Evolutionary conservation across 2,329 filamentous ascomycete species (phyloP).

Genomic region (Ophiobolus disseminans): DNA sequence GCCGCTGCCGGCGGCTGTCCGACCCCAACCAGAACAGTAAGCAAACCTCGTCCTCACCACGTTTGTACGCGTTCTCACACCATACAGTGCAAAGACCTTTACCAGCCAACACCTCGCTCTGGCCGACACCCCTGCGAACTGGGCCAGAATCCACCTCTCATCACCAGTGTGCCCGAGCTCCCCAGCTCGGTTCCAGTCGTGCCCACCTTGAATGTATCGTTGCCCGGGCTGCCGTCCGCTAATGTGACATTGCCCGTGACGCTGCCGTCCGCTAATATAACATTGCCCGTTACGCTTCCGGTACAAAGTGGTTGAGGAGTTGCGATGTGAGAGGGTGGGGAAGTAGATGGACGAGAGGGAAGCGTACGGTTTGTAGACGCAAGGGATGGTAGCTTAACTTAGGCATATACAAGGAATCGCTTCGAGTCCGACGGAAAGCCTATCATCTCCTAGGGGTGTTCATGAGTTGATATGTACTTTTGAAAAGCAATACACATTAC

Average conservation of each 20-base stretch:
- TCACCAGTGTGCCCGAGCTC: neutral
- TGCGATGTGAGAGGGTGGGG: too few relatives aligned
- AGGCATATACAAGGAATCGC: too few relatives aligned
- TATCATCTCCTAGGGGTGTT: too few relatives aligned
- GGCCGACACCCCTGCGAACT: constrained; percentile 40
- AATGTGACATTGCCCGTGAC: constrained; percentile 8
- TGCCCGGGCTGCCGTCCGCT: constrained; percentile 4
- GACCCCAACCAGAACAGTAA: constrained; percentile 34
- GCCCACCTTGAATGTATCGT: constrained; percentile 1
- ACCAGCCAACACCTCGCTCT: constrained; percentile 29
- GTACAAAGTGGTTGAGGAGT: neutral
- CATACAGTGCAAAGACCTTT: constrained; percentile 31
- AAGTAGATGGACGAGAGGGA: too few relatives aligned
- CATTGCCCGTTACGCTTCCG: constrained; percentile 2
- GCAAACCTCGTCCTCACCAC: neutral
- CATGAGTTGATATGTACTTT: too few relatives aligned
- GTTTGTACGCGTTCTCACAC: neutral
- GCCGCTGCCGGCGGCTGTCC: constrained; percentile 36
- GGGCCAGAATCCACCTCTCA: constrained; percentile 13
- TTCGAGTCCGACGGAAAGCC: too few relatives aligned
- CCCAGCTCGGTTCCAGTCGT: neutral
- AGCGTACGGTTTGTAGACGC: too few relatives aligned
- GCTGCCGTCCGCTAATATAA: constrained; percentile 4
- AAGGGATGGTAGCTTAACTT: too few relatives aligned
- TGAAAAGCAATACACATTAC: too few relatives aligned